Conservation (phyloP, 2,329 filamentous ascomycete species). For the Trichoderma lentiforme region DNA sequence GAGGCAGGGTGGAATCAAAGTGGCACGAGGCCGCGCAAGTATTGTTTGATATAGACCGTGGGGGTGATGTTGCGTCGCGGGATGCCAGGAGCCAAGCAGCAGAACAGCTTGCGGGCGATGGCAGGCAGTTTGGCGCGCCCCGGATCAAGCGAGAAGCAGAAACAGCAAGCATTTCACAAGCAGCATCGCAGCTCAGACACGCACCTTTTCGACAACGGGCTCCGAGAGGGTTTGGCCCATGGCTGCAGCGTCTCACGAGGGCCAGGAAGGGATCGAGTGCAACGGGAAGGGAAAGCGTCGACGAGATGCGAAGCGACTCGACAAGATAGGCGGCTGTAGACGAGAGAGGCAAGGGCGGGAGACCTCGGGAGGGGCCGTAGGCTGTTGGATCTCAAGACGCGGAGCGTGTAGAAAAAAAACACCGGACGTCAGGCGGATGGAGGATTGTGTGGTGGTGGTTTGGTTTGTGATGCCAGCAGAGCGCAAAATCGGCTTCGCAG, state of each 20-base stretch:
- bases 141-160: background rate
- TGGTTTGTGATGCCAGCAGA: constrained; percentile 19
- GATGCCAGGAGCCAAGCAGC: background rate
- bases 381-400: constrained; percentile 4
- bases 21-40: background rate
- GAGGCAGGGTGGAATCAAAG: too few species aligned
- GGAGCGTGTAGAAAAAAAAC: background rate
- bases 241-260: constrained; percentile 29
- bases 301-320: background rate
- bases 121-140: background rate
- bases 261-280: constrained; percentile 13
- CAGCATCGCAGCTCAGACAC: constrained; percentile 39
- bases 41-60: background rate
- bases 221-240: constrained; percentile 99
- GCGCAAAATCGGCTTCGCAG: constrained; percentile 20
- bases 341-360: background rate
- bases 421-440: background rate
- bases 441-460: constrained; percentile 15
- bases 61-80: background rate
- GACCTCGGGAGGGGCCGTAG: constrained; percentile 6
- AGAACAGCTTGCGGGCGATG: background rate
- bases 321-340: background rate
- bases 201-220: constrained; percentile 97
- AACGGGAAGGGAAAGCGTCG: constrained; percentile 1
- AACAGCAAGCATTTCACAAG: constrained; percentile 10